phyloP scores from a whole-genome alignment of 129 eudicot genomes.

The Daucus carota region DH1_v3.0 NC_030382.2:39196501-39197000 shows the following conservation, averaged over 20 bases:
- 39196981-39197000: conserved; percentile 91
- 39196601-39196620: not conserved
- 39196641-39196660: not conserved
- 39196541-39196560: not conserved
- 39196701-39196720: not conserved
- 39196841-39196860: not conserved
- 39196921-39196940: conserved; percentile 89
- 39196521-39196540: not conserved
- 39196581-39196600: not conserved
- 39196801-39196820: not conserved
- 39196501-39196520: not conserved
- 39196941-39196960: conserved; percentile 76
- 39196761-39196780: not conserved
- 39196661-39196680: not conserved
- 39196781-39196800: not conserved
- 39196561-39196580: not conserved
- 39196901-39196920: conserved; percentile 70
- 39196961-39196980: conserved; percentile 84
- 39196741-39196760: not conserved
- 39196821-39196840: not conserved
- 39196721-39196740: not conserved
- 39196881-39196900: not conserved
- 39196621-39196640: not conserved
- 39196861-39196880: not conserved
- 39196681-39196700: not conserved